Percentiles rank a stretch among this genome's conserved stretches.
Conservation (phyloP, 495 filamentous ascomycete genomes). For the Aspergillus baeticus region DNA sequence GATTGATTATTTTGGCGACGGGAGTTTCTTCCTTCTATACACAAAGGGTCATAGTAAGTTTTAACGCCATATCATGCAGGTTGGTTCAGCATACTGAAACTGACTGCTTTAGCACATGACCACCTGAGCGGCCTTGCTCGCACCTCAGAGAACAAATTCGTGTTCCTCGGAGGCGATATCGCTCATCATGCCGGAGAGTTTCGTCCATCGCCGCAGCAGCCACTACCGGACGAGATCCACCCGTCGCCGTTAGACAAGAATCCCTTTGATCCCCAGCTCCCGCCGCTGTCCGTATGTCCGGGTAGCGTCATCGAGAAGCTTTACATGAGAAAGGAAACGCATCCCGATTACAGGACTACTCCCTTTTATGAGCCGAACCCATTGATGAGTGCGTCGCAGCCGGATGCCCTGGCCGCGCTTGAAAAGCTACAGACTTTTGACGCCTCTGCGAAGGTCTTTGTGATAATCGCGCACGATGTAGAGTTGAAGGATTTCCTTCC, state of each 20-base stretch:
- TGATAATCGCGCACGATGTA: constrained; percentile 1
- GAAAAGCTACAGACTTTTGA: background rate
- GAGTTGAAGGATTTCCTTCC: background rate
- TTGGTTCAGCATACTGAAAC: background rate
- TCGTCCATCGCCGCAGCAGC: background rate
- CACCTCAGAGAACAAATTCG: constrained; percentile 1
- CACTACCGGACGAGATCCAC: constrained; percentile 5
- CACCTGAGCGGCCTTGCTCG: constrained; percentile 3
- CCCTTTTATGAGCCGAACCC: constrained; percentile 1
- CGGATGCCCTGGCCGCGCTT: background rate
- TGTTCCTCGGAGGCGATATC: constrained; percentile 11
- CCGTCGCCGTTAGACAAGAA: background rate
- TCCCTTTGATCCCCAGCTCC: background rate
- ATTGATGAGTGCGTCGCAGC: background rate
- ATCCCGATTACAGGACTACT: background rate
- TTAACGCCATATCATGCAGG: background rate
- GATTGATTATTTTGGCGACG: constrained; percentile 8
- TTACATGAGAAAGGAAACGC: background rate
- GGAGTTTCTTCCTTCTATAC: constrained; percentile 5
- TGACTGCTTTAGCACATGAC: background rate
- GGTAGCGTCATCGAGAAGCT: background rate
- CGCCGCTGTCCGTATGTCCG: background rate
- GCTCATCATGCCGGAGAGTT: constrained; percentile 1
- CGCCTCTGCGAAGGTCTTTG: background rate
- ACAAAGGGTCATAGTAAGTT: background rate